These are phyloP conservation scores for Hyphopichia burtonii DNA, from an alignment of 1,139 yeast genomes.

Conservation along the genomic window DNA sequence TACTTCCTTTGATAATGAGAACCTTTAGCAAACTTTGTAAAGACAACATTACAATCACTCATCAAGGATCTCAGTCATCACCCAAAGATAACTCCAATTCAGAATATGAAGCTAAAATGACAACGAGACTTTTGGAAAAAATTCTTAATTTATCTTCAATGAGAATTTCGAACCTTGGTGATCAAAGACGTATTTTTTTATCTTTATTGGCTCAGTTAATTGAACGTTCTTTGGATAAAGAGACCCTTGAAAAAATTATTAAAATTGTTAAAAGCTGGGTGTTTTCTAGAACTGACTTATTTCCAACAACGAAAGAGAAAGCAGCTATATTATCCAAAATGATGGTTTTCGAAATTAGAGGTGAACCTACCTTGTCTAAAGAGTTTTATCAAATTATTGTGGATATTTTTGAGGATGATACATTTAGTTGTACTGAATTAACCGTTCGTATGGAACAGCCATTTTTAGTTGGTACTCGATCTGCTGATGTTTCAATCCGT, in stretches of 20 bases:
- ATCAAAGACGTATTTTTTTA: slow-evolving; percentile 85
- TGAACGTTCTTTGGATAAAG: slow-evolving; percentile 81
- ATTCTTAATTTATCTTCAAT: slow-evolving; percentile 74
- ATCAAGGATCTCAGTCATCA: slow-evolving; percentile 41
- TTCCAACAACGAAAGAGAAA: slow-evolving; percentile 94
- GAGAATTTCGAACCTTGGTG: slow-evolving; percentile 84
- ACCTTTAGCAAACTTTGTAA: slow-evolving; percentile 86
- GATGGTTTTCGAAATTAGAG: slow-evolving; percentile 89
- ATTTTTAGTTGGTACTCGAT: slow-evolving; percentile 87
- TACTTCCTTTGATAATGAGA: slow-evolving; percentile 76
- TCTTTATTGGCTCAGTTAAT: slow-evolving; percentile 85
- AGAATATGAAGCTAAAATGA: slow-evolving; percentile 74
- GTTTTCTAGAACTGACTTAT: slow-evolving; percentile 75
- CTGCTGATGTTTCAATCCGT: slow-evolving; percentile 74
- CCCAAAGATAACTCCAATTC: slow-evolving; percentile 34
- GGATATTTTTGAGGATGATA: slow-evolving; percentile 81
- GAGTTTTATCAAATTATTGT: slow-evolving; percentile 85
- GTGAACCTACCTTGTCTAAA: slow-evolving; percentile 76
- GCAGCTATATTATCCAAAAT: slow-evolving; percentile 92
- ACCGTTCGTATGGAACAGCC: slow-evolving; percentile 98
- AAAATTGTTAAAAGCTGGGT: slow-evolving; percentile 87
- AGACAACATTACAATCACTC: slow-evolving; percentile 78
- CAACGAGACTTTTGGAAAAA: slow-evolving; percentile 72
- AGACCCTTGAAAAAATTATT: slow-evolving; percentile 72
- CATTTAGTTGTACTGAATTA: slow-evolving; percentile 79